Base-by-base conservation (phyloP, 1,284 basidiomycete species). In the Boletellus deceptivus region DNA sequence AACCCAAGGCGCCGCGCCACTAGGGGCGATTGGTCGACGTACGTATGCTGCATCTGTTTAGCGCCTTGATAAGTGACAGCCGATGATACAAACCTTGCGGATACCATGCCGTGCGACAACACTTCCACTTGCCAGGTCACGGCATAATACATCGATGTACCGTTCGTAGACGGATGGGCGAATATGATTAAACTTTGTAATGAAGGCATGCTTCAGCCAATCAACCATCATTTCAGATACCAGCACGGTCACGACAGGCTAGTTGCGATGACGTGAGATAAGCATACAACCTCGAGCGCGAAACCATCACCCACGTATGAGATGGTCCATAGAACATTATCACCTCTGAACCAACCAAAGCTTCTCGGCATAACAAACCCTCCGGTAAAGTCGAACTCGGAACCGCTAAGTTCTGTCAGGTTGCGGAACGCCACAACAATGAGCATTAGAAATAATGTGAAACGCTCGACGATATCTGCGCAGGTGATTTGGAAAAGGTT, bases 121-220 rank as follows among this genome's bases (percentile, higher is more conserved):
- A 50, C 89, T 92, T 36, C 85, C 91, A 47, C 88, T 88, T 1
- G 95, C 80, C 11, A 99, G 79, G 67, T 99, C 97, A 39, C 92
- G 87, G 62, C 96, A 98, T 0, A 99, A 79, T 1, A 99, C 92
- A 63, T 99, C 97, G 11, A 89, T 93, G 71, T 94, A 99, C 11
- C 97, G 81, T 54, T 94, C 94, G 60, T 99, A 99, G 1, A 98
- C 92, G 0, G 89, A 90, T 0, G 95, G 93, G 1, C 96, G 85
- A 48, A 99, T 95, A 63, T 95, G 91, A 61, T 91, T 91, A 70
- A 98, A 98, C 70, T 99, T 99, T 49, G 95, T 96, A 63, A 99
- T 98, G 73, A 99, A 99, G 1, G 96, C 96, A 65, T 99, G 97
- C 66, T 99, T 99, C 52, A 99, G 79, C 97, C 96, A 99, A 70